These are phyloP conservation scores for Cercophora samala DNA, from an alignment of 495 filamentous ascomycete species.

Conservation along the genomic window DNA sequence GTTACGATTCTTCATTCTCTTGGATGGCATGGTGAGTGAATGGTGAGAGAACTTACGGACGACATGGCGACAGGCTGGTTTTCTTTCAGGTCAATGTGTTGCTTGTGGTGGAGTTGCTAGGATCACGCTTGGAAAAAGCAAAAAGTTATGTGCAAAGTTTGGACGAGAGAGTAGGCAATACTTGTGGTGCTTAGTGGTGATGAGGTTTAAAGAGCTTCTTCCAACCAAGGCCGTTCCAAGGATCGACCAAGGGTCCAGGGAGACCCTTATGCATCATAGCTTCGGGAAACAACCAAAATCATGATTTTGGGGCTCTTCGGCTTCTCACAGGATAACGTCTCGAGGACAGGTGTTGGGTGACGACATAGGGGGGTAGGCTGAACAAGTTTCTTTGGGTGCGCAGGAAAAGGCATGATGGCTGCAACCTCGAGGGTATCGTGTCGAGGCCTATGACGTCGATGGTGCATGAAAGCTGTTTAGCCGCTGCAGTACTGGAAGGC, in stretches of 20 bases:
- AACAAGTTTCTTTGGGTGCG: not conserved
- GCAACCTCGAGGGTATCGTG: not conserved
- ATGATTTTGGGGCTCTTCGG: conserved; percentile 15
- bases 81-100: conserved; percentile 11
- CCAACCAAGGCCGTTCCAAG: conserved; percentile 7
- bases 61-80: conserved; percentile 19
- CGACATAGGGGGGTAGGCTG: conserved; percentile 23
- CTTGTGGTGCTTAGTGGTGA: conserved; percentile 9
- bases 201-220: conserved; percentile 21
- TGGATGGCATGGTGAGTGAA: not conserved
- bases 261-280: conserved; percentile 27
- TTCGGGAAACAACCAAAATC: conserved; percentile 15
- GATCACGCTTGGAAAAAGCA: not conserved
- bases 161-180: conserved; percentile 13
- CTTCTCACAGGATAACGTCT: too few relatives aligned
- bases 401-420: conserved; percentile 3
- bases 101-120: conserved; percentile 3
- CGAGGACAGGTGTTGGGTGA: conserved; percentile 16
- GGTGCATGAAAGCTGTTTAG: conserved; percentile 3
- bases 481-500: conserved; percentile 11
- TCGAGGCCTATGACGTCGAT: conserved; percentile 25
- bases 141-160: conserved; percentile 14
- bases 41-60: conserved; percentile 24
- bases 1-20: not conserved
- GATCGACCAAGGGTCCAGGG: conserved; percentile 15